phyloP scores from a whole-genome alignment of 345 rosid genomes.

The Aquilaria sinensis region DNA sequence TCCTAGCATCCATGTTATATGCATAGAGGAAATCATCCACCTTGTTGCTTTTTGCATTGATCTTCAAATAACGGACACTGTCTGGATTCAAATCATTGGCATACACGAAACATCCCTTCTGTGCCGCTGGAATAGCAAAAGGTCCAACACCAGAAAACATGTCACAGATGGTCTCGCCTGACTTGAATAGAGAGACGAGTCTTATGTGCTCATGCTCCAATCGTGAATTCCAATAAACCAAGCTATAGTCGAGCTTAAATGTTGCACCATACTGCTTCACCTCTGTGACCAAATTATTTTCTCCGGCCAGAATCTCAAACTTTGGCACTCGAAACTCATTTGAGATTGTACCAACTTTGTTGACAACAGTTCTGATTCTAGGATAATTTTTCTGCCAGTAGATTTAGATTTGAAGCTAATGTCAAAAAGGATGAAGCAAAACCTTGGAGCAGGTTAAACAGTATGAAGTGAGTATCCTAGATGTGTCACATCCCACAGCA shows the following conservation, averaged over 20 bases:
- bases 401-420: neutral
- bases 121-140: constrained; percentile 92
- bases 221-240: constrained; percentile 96
- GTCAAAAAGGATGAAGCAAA: neutral
- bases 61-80: constrained; percentile 69
- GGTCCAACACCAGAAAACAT: constrained; percentile 99
- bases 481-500: too few species aligned
- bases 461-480: too few species aligned
- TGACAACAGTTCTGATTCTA: constrained; percentile 72
- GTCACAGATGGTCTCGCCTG: constrained; percentile 87
- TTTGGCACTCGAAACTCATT: constrained; percentile 92
- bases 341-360: constrained; percentile 74
- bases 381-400: constrained; percentile 82
- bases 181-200: constrained; percentile 59
- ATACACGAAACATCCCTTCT: constrained; percentile 79
- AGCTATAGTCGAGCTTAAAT: constrained; percentile 80
- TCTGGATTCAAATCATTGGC: constrained; percentile 91
- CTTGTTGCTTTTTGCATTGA: constrained; percentile 80
- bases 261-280: constrained; percentile 91
- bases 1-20: constrained; percentile 90
- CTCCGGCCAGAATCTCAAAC: constrained; percentile 92
- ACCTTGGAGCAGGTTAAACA: neutral
- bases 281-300: constrained; percentile 73
- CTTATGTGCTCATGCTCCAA: constrained; percentile 90
- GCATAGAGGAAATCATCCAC: constrained; percentile 55